Evolutionary conservation across 352 stramenopile genomes (phyloP).

Genomic region (Pythium folliculosum): DNA sequence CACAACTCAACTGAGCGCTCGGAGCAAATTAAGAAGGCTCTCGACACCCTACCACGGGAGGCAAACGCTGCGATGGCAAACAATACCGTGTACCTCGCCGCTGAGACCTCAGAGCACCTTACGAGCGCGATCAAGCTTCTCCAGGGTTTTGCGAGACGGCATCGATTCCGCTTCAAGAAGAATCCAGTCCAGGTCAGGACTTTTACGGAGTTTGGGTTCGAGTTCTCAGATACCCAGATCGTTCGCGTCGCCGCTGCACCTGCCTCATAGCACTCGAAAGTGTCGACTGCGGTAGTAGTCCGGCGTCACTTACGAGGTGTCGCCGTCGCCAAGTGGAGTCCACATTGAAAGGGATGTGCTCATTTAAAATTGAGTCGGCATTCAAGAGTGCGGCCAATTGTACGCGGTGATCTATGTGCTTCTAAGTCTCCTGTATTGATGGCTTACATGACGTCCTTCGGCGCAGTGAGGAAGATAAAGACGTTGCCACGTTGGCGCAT

Average conservation of each 20-base stretch:
- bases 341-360: too few species aligned
- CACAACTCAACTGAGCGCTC: background rate
- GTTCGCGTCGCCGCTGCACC: background rate
- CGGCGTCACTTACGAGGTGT: too few species aligned
- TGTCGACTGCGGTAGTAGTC: too few species aligned
- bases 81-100: background rate
- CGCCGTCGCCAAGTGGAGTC: too few species aligned
- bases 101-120: background rate
- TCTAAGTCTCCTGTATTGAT: background rate
- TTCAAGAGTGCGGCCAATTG: too few species aligned
- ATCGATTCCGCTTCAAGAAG: background rate
- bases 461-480: slow-evolving; percentile 70
- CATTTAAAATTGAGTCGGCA: too few species aligned
- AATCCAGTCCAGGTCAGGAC: background rate
- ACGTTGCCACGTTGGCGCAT: slow-evolving; percentile 67
- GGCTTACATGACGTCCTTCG: slow-evolving; percentile 22
- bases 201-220: background rate
- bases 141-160: background rate
- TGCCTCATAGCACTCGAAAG: background rate
- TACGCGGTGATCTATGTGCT: too few species aligned
- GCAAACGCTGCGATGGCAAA: background rate
- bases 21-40: background rate
- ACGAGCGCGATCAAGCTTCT: background rate
- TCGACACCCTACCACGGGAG: background rate
- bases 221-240: background rate